Evolutionary conservation across 495 filamentous ascomycete species (phyloP).

Genomic region (Coniosporium apollinis): DNA sequence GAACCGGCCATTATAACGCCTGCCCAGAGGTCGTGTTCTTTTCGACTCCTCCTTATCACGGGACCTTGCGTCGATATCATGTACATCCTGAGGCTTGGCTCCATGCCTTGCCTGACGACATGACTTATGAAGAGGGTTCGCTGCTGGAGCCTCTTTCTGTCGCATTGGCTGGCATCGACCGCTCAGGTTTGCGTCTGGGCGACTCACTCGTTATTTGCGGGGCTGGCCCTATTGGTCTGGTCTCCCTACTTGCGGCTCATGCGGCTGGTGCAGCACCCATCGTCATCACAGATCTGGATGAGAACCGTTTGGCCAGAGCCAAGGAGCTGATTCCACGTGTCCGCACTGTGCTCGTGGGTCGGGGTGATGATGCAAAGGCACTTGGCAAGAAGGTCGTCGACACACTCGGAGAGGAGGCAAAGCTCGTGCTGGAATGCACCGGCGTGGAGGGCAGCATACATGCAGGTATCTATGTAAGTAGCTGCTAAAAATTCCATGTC

Average conservation of each 20-base stretch:
- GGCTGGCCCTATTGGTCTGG: conserved; percentile 15
- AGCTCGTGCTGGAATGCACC: conserved; percentile 14
- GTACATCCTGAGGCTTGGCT: conserved; percentile 11
- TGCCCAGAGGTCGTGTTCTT: conserved; percentile 13
- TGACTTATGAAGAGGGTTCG: conserved; percentile 15
- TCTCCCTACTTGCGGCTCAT: conserved; percentile 11
- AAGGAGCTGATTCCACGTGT: conserved; percentile 12
- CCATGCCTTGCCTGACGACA: conserved; percentile 11
- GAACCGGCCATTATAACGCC: conserved; percentile 13
- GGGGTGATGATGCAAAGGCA: conserved; percentile 3
- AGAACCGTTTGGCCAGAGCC: conserved; percentile 10
- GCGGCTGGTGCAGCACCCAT: conserved; percentile 13
- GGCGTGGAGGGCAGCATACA: conserved; percentile 13
- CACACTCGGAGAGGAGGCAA: conserved; percentile 7
- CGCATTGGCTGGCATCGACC: conserved; percentile 15
- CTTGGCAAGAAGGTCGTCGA: conserved; percentile 6
- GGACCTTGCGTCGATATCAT: conserved; percentile 13
- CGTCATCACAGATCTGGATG: conserved; percentile 15
- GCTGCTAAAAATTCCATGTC: neutral
- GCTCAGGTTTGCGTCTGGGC: conserved; percentile 9
- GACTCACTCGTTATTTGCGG: conserved; percentile 13
- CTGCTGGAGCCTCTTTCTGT: conserved; percentile 17
- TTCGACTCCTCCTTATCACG: conserved; percentile 9
- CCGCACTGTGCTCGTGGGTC: conserved; percentile 6
- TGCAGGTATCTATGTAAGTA: conserved; percentile 11